Base-by-base conservation (phyloP, 1,284 basidiomycete species). In the Sanghuangporus sanghuang region DNA sequence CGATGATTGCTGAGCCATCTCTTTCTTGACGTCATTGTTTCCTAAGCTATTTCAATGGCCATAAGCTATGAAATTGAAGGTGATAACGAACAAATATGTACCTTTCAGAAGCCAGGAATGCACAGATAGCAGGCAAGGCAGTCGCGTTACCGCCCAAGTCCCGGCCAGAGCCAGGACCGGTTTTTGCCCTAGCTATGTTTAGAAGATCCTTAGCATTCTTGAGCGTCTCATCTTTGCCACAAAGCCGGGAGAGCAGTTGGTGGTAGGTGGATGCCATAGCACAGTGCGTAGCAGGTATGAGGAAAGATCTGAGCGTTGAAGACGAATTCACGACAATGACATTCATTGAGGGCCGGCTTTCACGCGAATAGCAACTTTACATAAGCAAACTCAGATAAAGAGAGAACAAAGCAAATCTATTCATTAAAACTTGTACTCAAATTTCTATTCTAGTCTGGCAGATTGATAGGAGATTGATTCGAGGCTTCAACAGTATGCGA, bases 91-190 rank as follows among this genome's bases (percentile, higher is more conserved):
- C 11, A 27, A 27, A 18, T 56, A 67, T 72, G 53, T 58, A 77
- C 76, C 71, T 67, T 67, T 73, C 67, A 4, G 75, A 75, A 7
- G 75, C 75, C 42, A 77, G 61, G 63, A 72, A 75, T 42, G 76
- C 74, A 66, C 75, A 77, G 50, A 77, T 73, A 11, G 75, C 74
- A 7, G 72, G 71, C n/a, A 77, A 61, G 7, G 73, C 76, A 12
- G 66, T 65, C 23, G 68, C 62, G 3, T 67, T 72, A 35, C 70
- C 63, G 11, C 74, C 71, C 3, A 77, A 65, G 36, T 73, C 72
- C 48, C 74, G 73, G 6, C 76, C 76, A 9, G 76, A 73, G 4
- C 76, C 76, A 14, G 71, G 72, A 0, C 67, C 73, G 1, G 76
- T 77, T 60, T 68, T 73, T 11, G 72, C 63, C 44, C 66, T 68